Base-by-base conservation (phyloP, 768 basidiomycete genomes). In the Leucogyrophana mollusca region DNA sequence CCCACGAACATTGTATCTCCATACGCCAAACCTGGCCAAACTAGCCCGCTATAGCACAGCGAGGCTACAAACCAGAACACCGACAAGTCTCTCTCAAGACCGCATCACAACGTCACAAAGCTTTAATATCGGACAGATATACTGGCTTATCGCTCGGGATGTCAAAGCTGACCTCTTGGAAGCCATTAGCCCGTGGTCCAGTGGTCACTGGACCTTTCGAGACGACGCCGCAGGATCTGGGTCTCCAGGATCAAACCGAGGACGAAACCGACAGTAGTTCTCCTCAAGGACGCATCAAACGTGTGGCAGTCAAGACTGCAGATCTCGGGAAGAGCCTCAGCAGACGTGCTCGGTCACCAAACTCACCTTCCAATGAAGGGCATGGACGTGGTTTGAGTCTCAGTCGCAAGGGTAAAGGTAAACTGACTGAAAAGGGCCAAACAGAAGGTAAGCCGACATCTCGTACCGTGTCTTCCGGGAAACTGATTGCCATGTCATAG, bases 241-340 rank as follows among this genome's bases (percentile, higher is more conserved):
- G 56, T 48, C 46, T 65, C 9, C 56, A 56, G 21, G 67, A 68
- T 47, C 43, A 60, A 50, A 47, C 53, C 59, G 54, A 63, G 24
- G 50, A 52, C 46, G 54, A 56, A 27, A 56, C 55, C 43, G 65
- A 54, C 46, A 53, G 62, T 47, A 40, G 54, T 20, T 57, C 65
- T 20, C 56, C 65, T 24, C 67, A 71, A 23, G 73, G 75, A 57
- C 73, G 76, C 54, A 74, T 77, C 42, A 79, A 79, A 63, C 77
- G 77, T 43, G 61, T 78, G 23, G 74, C 79, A 35, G 74, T 72
- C 55, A 76, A 70, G 67, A 83, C 83, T 0, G 82, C 82, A 45
- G 81, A 82, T 55, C 71, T 90, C 23, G 80, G 82, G 50, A 73
- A 74, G 56, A 85, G 82, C 61, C 63, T 80, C 38, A 72, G 73